Conservation (phyloP, 192 early-diverging fungal genomes). For the Coemansia sp. region DNA sequence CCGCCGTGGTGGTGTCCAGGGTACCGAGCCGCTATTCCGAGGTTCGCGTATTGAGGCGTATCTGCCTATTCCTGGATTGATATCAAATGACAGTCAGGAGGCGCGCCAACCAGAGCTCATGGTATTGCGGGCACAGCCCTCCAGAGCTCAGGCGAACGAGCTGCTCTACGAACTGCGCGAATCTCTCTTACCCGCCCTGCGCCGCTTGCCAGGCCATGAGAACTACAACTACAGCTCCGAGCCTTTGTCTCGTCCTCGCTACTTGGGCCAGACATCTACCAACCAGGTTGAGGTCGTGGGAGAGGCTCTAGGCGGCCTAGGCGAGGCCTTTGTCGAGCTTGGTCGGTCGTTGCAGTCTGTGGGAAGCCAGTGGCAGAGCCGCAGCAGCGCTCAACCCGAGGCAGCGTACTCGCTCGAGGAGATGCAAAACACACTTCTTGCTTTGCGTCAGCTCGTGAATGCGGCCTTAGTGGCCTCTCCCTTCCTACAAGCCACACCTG, state of each 20-base stretch:
- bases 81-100: not conserved
- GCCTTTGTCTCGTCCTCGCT: conserved; percentile 9
- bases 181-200: conserved; percentile 25
- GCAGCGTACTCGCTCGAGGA: conserved; percentile 10
- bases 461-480: conserved; percentile 20
- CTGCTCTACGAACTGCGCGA: conserved; percentile 29
- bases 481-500: conserved; percentile 23
- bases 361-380: conserved; percentile 28
- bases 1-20: conserved; percentile 9
- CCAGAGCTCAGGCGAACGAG: conserved; percentile 38
- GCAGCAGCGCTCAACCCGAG: not conserved
- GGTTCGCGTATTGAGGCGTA: conserved; percentile 14
- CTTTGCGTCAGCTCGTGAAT: conserved; percentile 14
- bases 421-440: conserved; percentile 14
- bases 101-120: not conserved
- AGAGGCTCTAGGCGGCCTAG: conserved; percentile 19
- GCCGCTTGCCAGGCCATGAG: conserved; percentile 23
- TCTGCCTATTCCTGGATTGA: conserved; percentile 21
- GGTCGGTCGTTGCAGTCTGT: conserved; percentile 32
- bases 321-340: conserved; percentile 42
- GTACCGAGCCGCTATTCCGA: conserved; percentile 1
- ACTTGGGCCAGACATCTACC: conserved; percentile 12
- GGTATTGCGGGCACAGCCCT: conserved; percentile 6
- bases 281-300: conserved; percentile 19
- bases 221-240: conserved; percentile 15